phyloP scores from a whole-genome alignment of 1,284 basidiomycete genomes.

The Boletus calvinii region DNA sequence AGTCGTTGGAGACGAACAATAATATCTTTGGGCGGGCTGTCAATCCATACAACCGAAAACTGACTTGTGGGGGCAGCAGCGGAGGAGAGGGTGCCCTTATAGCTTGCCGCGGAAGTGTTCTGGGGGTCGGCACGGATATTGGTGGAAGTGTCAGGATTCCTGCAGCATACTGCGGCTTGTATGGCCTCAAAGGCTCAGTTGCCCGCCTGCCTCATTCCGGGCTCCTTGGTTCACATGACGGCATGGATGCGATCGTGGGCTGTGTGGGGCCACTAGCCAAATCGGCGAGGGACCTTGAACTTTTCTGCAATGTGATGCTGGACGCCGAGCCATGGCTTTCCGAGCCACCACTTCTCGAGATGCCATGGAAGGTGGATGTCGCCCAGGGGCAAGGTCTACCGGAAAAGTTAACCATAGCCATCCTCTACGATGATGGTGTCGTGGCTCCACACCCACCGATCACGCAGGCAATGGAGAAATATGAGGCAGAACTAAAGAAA shows the following conservation, averaged over 20 bases:
- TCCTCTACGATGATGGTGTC: conserved; percentile 56
- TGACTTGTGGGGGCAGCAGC: conserved; percentile 59
- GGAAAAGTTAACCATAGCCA: conserved; percentile 47
- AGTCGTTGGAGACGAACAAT: conserved; percentile 51
- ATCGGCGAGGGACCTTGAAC: conserved; percentile 50
- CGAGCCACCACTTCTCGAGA: conserved; percentile 52
- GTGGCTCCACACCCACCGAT: conserved; percentile 57
- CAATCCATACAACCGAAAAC: conserved; percentile 54
- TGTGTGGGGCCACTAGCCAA: conserved; percentile 54
- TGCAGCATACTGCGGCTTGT: conserved; percentile 47
- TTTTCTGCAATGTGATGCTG: conserved; percentile 54
- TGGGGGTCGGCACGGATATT: conserved; percentile 64
- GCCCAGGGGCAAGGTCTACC: conserved; percentile 39
- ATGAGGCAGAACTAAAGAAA: conserved; percentile 42
- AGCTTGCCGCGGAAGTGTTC: conserved; percentile 51
- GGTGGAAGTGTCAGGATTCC: conserved; percentile 45
- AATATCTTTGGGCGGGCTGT: conserved; percentile 52
- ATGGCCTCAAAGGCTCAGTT: conserved; percentile 54
- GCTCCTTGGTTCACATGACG: conserved; percentile 50
- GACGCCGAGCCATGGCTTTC: conserved; percentile 51
- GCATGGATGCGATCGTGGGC: conserved; percentile 53
- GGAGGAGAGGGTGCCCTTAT: conserved; percentile 64
- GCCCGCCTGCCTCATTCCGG: conserved; percentile 52
- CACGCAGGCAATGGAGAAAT: conserved; percentile 42
- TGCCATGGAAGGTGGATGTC: conserved; percentile 50